Base-by-base conservation (phyloP, 2,329 filamentous ascomycete species). In the Paraconiothyrium brasiliense region DNA sequence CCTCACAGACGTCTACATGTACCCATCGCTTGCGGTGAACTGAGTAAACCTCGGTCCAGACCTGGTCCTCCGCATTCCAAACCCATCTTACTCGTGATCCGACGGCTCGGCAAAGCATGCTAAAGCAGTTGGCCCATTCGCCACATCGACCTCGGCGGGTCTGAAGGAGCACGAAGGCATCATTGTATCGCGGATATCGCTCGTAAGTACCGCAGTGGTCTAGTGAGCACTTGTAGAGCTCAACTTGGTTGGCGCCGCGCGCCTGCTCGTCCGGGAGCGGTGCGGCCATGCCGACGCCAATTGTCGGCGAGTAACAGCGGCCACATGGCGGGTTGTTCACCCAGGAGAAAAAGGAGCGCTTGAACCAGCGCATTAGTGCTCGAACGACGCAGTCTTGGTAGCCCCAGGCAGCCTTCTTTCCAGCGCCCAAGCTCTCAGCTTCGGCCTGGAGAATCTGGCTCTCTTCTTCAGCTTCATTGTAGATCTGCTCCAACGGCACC, bases 71-170 rank as follows among this genome's bases (percentile, higher is more conserved):
- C 34, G 91, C 90, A 71, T 98, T 98, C 95, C 95, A 99, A 11
- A 99, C 91, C 95, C 95, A 99, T 73, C 95, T 89, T 27, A 97
- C 93, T 63, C 94, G 88, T 62, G 91, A 92, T 54, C 94, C 94
- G 14, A 98, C 89, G 4, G 95, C 95, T 62, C 94, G 89, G 83
- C 94, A 98, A 56, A 99, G 86, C 95, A 98, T 98, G 81, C 91
- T 94, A 82, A 99, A 99, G 84, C 94, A 97, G 81, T 97, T 98
- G 68, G 93, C 93, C 93, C 95, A 98, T 82, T 99, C 95, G 64
- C 95, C 95, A 63, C 91, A 91, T 69, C 95, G 90, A 39, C 95
- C 95, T 69, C 91, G 87, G 69, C 92, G 86, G 32, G 93, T 96
- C 78, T 97, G 91, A 47, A 99, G 83, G 63, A 98, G 81, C 54